phyloP scores from a whole-genome alignment of 2,329 filamentous ascomycete genomes.

The Curvularia eragrostidis region DNA sequence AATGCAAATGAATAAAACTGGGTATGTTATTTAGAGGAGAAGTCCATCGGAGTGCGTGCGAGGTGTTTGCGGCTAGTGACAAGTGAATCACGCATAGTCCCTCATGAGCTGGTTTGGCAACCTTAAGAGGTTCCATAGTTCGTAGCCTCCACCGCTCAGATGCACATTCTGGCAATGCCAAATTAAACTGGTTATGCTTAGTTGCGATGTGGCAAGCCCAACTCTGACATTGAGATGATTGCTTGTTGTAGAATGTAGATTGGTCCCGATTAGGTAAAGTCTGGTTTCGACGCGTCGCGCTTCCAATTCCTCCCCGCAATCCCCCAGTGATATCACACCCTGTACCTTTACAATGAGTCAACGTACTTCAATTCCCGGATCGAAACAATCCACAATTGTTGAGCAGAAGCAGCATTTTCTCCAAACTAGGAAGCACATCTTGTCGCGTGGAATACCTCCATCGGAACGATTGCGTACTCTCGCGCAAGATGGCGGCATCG shows the following conservation, averaged over 20 bases:
- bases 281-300: slow-evolving; percentile 4
- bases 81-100: neutral
- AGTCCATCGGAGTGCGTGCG: neutral
- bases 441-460: slow-evolving; percentile 65
- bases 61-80: neutral
- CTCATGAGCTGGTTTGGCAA: neutral
- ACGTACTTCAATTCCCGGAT: slow-evolving; percentile 19
- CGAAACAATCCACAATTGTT: slow-evolving; percentile 54
- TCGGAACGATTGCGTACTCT: slow-evolving; percentile 63
- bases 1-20: neutral
- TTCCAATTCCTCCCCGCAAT: slow-evolving; percentile 11
- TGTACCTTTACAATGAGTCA: slow-evolving; percentile 10
- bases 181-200: neutral
- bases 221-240: neutral
- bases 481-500: slow-evolving; percentile 53
- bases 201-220: neutral
- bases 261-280: slow-evolving; percentile 1
- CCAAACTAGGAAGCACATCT: slow-evolving; percentile 65
- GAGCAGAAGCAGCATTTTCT: slow-evolving; percentile 71
- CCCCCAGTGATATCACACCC: neutral
- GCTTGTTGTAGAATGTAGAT: neutral
- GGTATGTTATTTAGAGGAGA: neutral
- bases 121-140: neutral
- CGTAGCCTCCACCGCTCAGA: neutral
- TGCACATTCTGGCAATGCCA: neutral